Evolutionary conservation across 495 filamentous ascomycete genomes (phyloP).

Genomic region (Hyaloscypha variabilis): DNA sequence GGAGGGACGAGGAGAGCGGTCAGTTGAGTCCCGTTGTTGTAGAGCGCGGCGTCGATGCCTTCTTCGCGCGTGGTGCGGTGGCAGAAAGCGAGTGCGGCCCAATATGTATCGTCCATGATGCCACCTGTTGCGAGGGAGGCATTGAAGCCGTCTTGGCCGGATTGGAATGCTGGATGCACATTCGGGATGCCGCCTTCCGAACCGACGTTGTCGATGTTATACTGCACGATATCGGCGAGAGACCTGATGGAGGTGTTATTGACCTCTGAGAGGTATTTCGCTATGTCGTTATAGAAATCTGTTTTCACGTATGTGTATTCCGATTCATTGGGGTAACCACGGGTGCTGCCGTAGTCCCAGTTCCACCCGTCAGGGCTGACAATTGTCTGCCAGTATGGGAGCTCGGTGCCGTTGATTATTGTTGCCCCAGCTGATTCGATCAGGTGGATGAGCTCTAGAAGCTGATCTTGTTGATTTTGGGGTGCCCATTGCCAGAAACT

Average conservation of each 20-base stretch:
- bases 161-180: constrained; percentile 65
- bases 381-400: constrained; percentile 61
- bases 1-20: constrained; percentile 67
- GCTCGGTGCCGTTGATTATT: constrained; percentile 70
- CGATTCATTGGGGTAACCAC: constrained; percentile 67
- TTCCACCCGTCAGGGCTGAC: constrained; percentile 67
- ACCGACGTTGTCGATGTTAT: constrained; percentile 66
- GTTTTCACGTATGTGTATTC: constrained; percentile 74
- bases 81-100: constrained; percentile 62
- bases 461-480: constrained; percentile 49
- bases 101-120: constrained; percentile 66
- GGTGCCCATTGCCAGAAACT: constrained; percentile 66
- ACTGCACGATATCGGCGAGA: constrained; percentile 68
- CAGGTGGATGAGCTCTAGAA: constrained; percentile 55
- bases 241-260: constrained; percentile 63
- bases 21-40: constrained; percentile 48
- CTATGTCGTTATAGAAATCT: constrained; percentile 78
- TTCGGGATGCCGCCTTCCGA: constrained; percentile 70
- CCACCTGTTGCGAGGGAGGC: constrained; percentile 62
- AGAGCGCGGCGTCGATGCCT: constrained; percentile 70
- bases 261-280: constrained; percentile 64
- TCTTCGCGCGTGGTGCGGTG: constrained; percentile 59
- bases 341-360: constrained; percentile 69
- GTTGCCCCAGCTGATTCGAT: constrained; percentile 64
- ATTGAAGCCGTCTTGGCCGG: constrained; percentile 71